Conservation (phyloP, 305 asterid species). For the Fraxinus paxiana region DNA sequence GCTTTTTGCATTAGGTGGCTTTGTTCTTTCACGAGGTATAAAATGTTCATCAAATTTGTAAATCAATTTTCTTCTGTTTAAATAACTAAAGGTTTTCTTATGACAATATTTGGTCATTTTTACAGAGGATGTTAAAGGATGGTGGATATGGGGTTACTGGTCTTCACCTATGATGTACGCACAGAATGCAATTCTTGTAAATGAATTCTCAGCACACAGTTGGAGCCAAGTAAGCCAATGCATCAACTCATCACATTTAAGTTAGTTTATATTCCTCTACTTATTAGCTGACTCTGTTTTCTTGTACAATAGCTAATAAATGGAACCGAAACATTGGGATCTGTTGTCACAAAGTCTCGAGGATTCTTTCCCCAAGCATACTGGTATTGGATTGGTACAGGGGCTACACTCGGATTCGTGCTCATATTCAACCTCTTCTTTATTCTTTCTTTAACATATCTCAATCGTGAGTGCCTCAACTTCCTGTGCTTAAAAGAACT, state of each 20-base stretch:
- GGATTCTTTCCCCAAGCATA: slow-evolving; percentile 37
- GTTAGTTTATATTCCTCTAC: background rate
- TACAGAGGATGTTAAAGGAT: slow-evolving; percentile 34
- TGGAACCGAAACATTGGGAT: slow-evolving; percentile 35
- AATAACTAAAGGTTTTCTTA: background rate
- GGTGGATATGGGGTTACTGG: slow-evolving; percentile 86
- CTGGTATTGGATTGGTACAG: slow-evolving; percentile 52
- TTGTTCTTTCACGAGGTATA: slow-evolving; percentile 65
- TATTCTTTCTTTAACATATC: slow-evolving; percentile 32
- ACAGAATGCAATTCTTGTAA: slow-evolving; percentile 51
- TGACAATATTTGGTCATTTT: background rate
- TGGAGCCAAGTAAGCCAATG: slow-evolving; percentile 36
- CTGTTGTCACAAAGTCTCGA: slow-evolving; percentile 22
- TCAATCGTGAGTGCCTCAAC: slow-evolving; percentile 35
- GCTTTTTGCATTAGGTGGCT: slow-evolving; percentile 65
- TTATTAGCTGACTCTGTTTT: background rate
- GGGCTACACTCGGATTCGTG: slow-evolving; percentile 37
- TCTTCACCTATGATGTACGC: slow-evolving; percentile 68
- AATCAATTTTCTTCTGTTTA: background rate
- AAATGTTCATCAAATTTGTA: background rate
- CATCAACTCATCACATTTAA: slow-evolving; percentile 3
- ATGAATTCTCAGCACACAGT: slow-evolving; percentile 34
- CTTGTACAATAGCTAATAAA: slow-evolving; percentile 10
- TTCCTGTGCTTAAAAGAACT: background rate
- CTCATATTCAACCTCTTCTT: slow-evolving; percentile 28